Evolutionary conservation across 2,329 filamentous ascomycete species (phyloP).

Genomic region (Xylariaceae sp.): DNA sequence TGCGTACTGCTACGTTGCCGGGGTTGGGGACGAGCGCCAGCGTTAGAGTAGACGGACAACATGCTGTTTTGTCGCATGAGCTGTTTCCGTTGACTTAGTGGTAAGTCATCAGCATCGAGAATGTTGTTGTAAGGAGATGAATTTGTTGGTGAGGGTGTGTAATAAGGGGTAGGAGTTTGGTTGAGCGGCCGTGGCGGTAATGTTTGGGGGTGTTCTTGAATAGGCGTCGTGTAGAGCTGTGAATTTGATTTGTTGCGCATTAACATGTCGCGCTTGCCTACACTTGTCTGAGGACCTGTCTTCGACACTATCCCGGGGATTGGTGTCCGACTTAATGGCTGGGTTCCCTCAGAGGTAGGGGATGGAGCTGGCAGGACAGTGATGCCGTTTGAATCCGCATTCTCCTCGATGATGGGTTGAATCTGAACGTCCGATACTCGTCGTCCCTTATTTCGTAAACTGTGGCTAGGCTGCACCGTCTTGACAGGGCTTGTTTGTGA

Average conservation of each 20-base stretch:
- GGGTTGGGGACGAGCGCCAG: conserved; percentile 9
- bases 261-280: conserved; percentile 53
- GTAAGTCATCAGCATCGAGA: conserved; percentile 65
- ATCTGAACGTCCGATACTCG: conserved; percentile 28
- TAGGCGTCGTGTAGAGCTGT: conserved; percentile 29
- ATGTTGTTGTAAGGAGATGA: conserved; percentile 28
- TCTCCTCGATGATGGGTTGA: conserved; percentile 45
- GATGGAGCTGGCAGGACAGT: conserved; percentile 13
- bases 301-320: conserved; percentile 48
- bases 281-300: conserved; percentile 50
- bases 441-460: conserved; percentile 21
- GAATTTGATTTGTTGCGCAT: conserved; percentile 50
- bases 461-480: conserved; percentile 17
- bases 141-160: too few species aligned
- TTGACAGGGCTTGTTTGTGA: conserved; percentile 1
- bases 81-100: conserved; percentile 63
- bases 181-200: conserved; percentile 30
- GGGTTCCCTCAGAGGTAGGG: conserved; percentile 15
- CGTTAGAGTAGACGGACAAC: conserved; percentile 24
- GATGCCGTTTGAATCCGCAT: conserved; percentile 21
- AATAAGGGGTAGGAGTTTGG: conserved; percentile 37
- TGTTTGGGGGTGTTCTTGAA: conserved; percentile 22
- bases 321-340: conserved; percentile 22
- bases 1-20: conserved; percentile 6
- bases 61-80: conserved; percentile 54